Evolutionary conservation across 345 rosid species (phyloP).

Genomic region (Turnera subulata): DNA sequence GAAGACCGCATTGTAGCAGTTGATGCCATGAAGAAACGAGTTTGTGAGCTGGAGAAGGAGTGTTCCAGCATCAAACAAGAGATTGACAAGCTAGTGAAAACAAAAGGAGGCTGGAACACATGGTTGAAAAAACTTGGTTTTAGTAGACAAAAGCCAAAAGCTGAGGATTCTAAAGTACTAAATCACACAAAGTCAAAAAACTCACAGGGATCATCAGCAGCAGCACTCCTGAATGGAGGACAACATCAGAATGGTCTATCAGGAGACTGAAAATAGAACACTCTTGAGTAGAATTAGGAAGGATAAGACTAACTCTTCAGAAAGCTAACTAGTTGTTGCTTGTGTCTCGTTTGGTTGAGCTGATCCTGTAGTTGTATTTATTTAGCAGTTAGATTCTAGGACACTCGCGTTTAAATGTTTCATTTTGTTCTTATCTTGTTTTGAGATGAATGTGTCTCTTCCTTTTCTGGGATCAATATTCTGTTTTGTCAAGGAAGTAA

Average conservation of each 20-base stretch:
- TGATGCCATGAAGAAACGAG: conserved; percentile 59
- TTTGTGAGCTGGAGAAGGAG: conserved; percentile 72
- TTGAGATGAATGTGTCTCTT: too few relatives aligned
- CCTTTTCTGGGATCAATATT: too few relatives aligned
- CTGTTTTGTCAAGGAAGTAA: too few relatives aligned
- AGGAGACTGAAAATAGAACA: background rate
- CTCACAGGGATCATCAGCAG: conserved; percentile 10
- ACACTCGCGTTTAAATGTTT: background rate
- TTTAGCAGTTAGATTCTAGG: conserved; percentile 4
- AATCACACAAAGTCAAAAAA: conserved; percentile 3
- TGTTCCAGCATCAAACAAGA: conserved; percentile 74
- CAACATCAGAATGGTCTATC: conserved; percentile 6
- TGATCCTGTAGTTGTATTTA: conserved; percentile 4
- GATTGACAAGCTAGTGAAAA: conserved; percentile 60
- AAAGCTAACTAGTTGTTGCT: background rate
- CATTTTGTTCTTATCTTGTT: background rate
- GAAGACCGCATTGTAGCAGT: conserved; percentile 28
- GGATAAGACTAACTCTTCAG: background rate
- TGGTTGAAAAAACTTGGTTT: conserved; percentile 41
- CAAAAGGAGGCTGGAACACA: conserved; percentile 59
- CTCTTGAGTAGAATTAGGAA: background rate
- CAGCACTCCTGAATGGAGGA: conserved; percentile 10
- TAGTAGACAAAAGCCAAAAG: conserved; percentile 9
- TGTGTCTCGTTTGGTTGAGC: background rate
- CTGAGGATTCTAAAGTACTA: background rate